A percentile compares a stretch with the other conserved stretches of the same genome.
Evolutionary conservation across 169 alveolate species (phyloP).

Genomic region (Amoebophrya sp.): DNA sequence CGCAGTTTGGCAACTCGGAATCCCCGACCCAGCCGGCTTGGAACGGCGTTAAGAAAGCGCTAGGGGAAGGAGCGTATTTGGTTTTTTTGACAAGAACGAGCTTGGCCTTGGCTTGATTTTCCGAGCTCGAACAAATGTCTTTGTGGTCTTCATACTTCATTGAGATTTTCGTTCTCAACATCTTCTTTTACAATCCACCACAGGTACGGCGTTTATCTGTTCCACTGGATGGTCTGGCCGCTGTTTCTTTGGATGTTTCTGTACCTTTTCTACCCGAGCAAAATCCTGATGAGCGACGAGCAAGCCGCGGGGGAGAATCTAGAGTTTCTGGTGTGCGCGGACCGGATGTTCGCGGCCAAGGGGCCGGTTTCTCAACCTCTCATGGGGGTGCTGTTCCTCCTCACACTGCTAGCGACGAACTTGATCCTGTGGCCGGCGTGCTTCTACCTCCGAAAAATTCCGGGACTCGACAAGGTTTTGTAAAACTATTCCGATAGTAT

Average conservation of each 20-base stretch:
- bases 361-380: background rate
- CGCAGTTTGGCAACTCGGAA: background rate
- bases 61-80: conserved; percentile 18
- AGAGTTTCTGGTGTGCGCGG: background rate
- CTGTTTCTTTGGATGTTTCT: background rate
- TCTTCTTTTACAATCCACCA: background rate
- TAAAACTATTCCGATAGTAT: background rate
- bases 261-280: background rate
- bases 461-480: background rate
- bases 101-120: too few relatives aligned
- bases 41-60: background rate
- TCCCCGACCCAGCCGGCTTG: background rate
- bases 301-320: background rate
- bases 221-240: conserved; percentile 12
- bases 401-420: background rate
- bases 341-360: background rate
- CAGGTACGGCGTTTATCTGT: conserved; percentile 14
- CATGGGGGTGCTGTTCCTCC: background rate
- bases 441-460: background rate
- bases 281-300: background rate
- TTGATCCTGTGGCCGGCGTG: background rate
- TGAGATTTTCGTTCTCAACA: background rate
- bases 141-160: background rate
- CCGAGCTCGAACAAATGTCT: too few relatives aligned
- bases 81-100: too few relatives aligned